These are phyloP conservation scores for Tylopilus balloui DNA, from an alignment of 768 basidiomycete species.

Conservation along the genomic window DNA sequence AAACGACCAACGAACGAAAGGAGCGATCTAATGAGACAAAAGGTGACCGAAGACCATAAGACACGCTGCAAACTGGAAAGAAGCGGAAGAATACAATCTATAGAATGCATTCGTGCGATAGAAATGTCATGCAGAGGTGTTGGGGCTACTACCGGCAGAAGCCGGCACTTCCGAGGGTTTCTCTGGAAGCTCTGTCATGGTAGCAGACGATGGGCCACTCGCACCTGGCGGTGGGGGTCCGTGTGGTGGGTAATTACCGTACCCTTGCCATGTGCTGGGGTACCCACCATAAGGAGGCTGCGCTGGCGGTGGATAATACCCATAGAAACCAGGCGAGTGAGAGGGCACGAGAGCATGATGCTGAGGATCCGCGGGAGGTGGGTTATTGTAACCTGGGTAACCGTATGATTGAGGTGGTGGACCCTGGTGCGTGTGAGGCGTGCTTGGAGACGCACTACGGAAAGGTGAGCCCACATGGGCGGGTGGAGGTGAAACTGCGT, in stretches of 20 bases:
- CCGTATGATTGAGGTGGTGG: conserved; percentile 20
- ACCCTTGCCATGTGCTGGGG: conserved; percentile 25
- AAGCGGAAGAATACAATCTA: conserved; percentile 27
- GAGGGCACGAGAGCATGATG: conserved; percentile 22
- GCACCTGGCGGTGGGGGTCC: conserved; percentile 20
- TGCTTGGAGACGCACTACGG: conserved; percentile 18
- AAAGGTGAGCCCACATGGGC: conserved; percentile 14
- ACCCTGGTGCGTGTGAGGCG: conserved; percentile 23
- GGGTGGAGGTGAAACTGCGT: conserved; percentile 1
- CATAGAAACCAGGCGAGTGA: conserved; percentile 26
- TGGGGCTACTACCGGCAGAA: conserved; percentile 16
- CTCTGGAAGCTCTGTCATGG: conserved; percentile 20
- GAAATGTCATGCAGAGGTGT: conserved; percentile 19
- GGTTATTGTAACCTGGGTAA: conserved; percentile 22
- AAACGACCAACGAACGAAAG: conserved; percentile 9
- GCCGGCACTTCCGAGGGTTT: conserved; percentile 24
- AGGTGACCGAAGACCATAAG: conserved; percentile 8
- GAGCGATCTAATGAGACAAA: conserved; percentile 28
- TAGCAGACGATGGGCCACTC: conserved; percentile 10
- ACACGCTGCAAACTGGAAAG: conserved; percentile 11
- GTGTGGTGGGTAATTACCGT: conserved; percentile 30
- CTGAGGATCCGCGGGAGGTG: conserved; percentile 23
- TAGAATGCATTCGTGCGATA: not conserved
- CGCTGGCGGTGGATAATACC: conserved; percentile 31
- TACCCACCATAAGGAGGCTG: conserved; percentile 31